Percentiles rank a stretch among this genome's conserved stretches.
phyloP scores from a whole-genome alignment of 805 yeast genomes.

The Yarrowia osloensis region DNA sequence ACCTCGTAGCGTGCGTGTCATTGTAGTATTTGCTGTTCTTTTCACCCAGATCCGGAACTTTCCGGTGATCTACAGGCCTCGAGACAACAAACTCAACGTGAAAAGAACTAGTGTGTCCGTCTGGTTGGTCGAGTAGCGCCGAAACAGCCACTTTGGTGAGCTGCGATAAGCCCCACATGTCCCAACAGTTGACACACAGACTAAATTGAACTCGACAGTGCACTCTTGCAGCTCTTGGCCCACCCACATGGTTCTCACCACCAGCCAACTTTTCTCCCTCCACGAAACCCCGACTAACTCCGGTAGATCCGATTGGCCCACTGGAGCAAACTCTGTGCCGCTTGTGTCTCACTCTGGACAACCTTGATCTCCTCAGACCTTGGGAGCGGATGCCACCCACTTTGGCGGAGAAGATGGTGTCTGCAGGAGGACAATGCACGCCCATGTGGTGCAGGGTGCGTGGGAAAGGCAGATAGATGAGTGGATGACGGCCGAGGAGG shows the following conservation, averaged over 20 bases:
- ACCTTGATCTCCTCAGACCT: slow-evolving; percentile 16
- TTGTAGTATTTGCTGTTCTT: not conserved
- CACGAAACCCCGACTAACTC: not conserved
- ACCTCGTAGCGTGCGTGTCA: too few relatives aligned
- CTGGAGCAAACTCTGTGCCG: not conserved
- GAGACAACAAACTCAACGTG: not conserved
- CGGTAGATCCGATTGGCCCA: slow-evolving; percentile 11
- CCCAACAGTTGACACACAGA: not conserved
- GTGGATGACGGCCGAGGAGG: not conserved
- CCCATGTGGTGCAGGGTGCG: not conserved
- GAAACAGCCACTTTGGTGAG: too few relatives aligned
- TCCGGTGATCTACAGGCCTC: not conserved
- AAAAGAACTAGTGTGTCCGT: too few relatives aligned
- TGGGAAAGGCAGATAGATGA: not conserved
- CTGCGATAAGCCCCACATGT: not conserved
- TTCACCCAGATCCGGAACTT: not conserved
- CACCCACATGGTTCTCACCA: too few relatives aligned
- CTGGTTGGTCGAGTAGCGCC: too few relatives aligned
- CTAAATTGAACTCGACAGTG: not conserved
- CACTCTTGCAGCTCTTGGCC: not conserved
- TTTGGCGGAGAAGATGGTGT: not conserved
- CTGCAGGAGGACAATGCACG: not conserved
- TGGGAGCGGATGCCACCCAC: not conserved
- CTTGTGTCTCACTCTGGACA: not conserved
- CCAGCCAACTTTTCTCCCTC: not conserved